These are phyloP conservation scores for Ceratobasidium theobromae DNA, from an alignment of 1,284 basidiomycete genomes.

Conservation along the genomic window DNA sequence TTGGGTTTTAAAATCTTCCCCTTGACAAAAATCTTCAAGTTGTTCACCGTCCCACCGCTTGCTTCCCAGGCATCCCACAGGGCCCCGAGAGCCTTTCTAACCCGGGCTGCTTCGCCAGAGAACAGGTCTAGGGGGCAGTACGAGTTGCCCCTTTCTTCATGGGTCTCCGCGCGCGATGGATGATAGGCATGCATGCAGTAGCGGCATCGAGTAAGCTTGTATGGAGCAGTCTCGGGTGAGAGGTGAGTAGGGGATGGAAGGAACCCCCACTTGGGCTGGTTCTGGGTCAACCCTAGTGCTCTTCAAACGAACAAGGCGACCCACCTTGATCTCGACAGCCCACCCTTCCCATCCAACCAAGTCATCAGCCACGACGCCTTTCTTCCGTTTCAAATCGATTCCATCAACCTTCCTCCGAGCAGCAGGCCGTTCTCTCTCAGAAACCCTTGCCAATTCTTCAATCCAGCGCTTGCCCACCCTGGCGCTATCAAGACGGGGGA, in stretches of 20 bases:
- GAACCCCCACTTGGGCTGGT: slow-evolving; percentile 93
- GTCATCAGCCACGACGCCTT: slow-evolving; percentile 72
- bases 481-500: slow-evolving; percentile 59
- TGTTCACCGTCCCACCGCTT: slow-evolving; percentile 70
- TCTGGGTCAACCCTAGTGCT: neutral
- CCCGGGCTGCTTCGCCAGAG: slow-evolving; percentile 61
- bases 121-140: slow-evolving; percentile 90
- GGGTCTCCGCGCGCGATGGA: slow-evolving; percentile 48
- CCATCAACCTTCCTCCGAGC: slow-evolving; percentile 56
- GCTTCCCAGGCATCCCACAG: slow-evolving; percentile 75
- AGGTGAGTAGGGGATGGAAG: slow-evolving; percentile 64
- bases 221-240: slow-evolving; percentile 54
- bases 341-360: slow-evolving; percentile 62
- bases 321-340: slow-evolving; percentile 86
- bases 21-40: slow-evolving; percentile 72
- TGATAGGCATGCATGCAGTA: slow-evolving; percentile 85
- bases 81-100: slow-evolving; percentile 61
- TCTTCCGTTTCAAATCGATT: slow-evolving; percentile 58
- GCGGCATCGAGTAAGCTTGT: slow-evolving; percentile 75
- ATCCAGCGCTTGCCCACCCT: slow-evolving; percentile 65
- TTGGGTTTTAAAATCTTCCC: slow-evolving; percentile 61
- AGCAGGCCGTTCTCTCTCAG: slow-evolving; percentile 56
- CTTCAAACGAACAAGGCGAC: slow-evolving; percentile 20
- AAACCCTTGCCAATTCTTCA: slow-evolving; percentile 50
- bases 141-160: slow-evolving; percentile 43